A percentile compares a stretch with the other conserved stretches of the same genome.
phyloP scores from a whole-genome alignment of 495 filamentous ascomycete species.

The Daldinia bambusicola region DNA sequence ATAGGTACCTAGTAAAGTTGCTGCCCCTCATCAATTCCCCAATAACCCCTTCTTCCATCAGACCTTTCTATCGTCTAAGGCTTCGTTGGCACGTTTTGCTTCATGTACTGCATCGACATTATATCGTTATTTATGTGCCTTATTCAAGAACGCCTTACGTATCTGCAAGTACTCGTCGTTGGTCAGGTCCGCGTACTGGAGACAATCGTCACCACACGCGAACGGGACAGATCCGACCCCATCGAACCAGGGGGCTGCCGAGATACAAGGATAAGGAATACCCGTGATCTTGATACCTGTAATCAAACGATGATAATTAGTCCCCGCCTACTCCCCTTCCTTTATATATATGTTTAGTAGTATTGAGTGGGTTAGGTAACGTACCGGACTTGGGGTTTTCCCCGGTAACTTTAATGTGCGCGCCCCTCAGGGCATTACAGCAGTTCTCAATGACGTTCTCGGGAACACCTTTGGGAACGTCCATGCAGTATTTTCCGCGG shows the following conservation, averaged over 20 bases:
- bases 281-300: conserved; percentile 13
- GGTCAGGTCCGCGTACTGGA: neutral
- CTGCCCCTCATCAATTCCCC: neutral
- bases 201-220: conserved; percentile 12
- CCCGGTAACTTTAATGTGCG: conserved; percentile 9
- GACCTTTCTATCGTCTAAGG: neutral
- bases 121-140: neutral
- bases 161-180: conserved; percentile 7
- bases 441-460: conserved; percentile 17
- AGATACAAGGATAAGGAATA: conserved; percentile 16
- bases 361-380: too few species aligned
- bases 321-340: neutral
- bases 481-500: conserved; percentile 9
- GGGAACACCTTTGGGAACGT: conserved; percentile 4
- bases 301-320: neutral
- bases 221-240: conserved; percentile 13
- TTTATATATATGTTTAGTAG: too few species aligned
- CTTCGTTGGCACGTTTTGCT: neutral
- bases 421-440: conserved; percentile 9
- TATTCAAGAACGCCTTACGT: neutral
- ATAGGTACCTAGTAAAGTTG: neutral
- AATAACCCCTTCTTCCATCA: neutral
- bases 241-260: conserved; percentile 21
- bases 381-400: neutral
- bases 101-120: neutral